Conservation (phyloP, 495 filamentous ascomycete species). For the Elaphomyces granulatus region DNA sequence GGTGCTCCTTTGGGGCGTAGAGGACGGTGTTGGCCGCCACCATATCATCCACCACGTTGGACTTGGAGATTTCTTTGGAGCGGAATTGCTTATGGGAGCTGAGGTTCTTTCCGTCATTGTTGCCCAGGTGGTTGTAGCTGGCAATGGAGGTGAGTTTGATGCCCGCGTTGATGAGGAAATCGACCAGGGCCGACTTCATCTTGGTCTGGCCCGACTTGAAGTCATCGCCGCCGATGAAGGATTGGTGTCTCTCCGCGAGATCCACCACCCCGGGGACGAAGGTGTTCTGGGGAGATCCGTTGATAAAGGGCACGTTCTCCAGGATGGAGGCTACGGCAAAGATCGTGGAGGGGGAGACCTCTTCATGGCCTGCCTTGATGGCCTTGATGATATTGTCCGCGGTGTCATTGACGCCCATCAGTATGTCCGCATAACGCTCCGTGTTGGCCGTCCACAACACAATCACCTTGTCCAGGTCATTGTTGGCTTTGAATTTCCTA, state of each 20-base stretch:
- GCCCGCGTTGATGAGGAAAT: conserved; percentile 96
- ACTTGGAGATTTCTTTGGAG: conserved; percentile 98
- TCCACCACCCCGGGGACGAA: conserved; percentile 89
- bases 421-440: conserved; percentile 82
- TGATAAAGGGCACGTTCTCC: conserved; percentile 90
- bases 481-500: conserved; percentile 78
- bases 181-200: conserved; percentile 98
- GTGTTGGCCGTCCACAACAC: conserved; percentile 99
- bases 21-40: conserved; percentile 86
- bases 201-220: conserved; percentile 99
- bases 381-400: conserved; percentile 83
- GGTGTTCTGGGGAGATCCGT: conserved; percentile 97
- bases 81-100: conserved; percentile 97
- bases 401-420: conserved; percentile 88
- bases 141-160: conserved; percentile 99
- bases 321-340: conserved; percentile 92
- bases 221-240: conserved; percentile 96
- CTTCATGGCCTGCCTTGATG: conserved; percentile 72
- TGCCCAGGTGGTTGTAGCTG: conserved; percentile 98
- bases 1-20: conserved; percentile 78
- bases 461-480: conserved; percentile 88
- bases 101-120: conserved; percentile 98
- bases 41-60: conserved; percentile 98
- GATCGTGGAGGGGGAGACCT: conserved; percentile 86
- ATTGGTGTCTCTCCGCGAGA: conserved; percentile 70